Evolutionary conservation across 2,329 filamentous ascomycete species (phyloP), one percentile per base, ranked within the genome.

Genomic region (Aureobasidium pullulans): DNA sequence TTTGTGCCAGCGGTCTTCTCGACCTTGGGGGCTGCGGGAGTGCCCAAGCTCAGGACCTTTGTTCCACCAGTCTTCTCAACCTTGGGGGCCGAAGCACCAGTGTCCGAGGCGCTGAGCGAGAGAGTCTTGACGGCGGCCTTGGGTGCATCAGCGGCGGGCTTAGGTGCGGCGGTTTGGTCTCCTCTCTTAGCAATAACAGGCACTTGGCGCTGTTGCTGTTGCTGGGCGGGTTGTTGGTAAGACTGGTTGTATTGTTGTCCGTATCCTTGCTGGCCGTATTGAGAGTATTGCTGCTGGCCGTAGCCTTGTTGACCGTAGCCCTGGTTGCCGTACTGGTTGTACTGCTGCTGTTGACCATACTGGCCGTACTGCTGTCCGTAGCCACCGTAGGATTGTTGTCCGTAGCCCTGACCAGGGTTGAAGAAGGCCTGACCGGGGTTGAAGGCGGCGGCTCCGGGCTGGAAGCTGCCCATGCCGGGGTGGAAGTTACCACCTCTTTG

Each of bases 1-100:
- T 92, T 92, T 37, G 86, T 72, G 15, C 72, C 72, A 19, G 75
- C 75, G 59, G 73, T 73, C 66, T 79, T 79, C 60, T 84, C 79
- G 50, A 81, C 76, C 39, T 81, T 76, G n/a, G 81, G 75, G 34
- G 76, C 70, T 13, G 71, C 66, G 29, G 70, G 66, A 11, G 67
- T 64, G 49, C 71, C 70, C 59, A 96, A 86, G 47, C 88, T 88
- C 31, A 92, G 79, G n/a, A 93, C 87, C 74, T 92, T 92, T 36
- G 86, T 72, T 15, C 72, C 72, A 9, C 74, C 65, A 60, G 73
- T 73, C 66, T 79, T 79, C 67, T 80, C 77, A 6, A 78, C 79
- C 70, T 85, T 85, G 32, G 82, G 79, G 23, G 72, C 69, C 29
- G 77, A 73, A 44, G 83, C 81, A 37, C 76, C 79, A 31, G 71